Evolutionary conservation across 805 yeast species (phyloP).

Genomic region (Candida patagonica): DNA sequence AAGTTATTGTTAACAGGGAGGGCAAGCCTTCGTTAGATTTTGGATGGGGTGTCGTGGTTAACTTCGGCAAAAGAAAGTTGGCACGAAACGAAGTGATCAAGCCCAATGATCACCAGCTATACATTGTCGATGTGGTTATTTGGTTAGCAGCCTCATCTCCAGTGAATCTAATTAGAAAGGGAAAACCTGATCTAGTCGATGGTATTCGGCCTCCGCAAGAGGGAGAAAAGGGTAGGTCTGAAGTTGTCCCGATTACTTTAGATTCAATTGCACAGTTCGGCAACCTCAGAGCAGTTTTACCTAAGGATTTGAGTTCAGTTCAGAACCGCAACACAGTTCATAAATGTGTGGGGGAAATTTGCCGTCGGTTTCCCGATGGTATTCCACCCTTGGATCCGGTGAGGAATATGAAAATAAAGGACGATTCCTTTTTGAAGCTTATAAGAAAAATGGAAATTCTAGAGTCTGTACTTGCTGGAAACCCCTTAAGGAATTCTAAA

Average conservation of each 20-base stretch:
- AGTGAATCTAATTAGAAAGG: slow-evolving; percentile 63
- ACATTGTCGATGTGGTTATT: slow-evolving; percentile 77
- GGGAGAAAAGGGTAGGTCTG: slow-evolving; percentile 64
- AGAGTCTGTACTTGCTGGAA: slow-evolving; percentile 61
- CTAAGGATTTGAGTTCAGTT: slow-evolving; percentile 49
- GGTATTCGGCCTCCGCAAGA: slow-evolving; percentile 76
- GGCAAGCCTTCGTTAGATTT: slow-evolving; percentile 41
- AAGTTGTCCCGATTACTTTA: slow-evolving; percentile 77
- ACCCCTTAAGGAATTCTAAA: slow-evolving; percentile 45
- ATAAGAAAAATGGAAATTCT: slow-evolving; percentile 73
- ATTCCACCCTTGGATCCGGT: slow-evolving; percentile 88
- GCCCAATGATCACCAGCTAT: slow-evolving; percentile 82
- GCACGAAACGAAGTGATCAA: slow-evolving; percentile 20
- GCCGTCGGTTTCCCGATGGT: slow-evolving; percentile 80
- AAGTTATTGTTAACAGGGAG: slow-evolving; percentile 40
- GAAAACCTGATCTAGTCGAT: slow-evolving; percentile 69
- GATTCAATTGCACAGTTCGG: slow-evolving; percentile 68
- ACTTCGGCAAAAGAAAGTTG: slow-evolving; percentile 55
- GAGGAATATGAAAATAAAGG: slow-evolving; percentile 83
- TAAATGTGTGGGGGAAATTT: slow-evolving; percentile 72
- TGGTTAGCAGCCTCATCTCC: slow-evolving; percentile 68
- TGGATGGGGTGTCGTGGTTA: slow-evolving; percentile 94
- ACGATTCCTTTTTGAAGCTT: slow-evolving; percentile 62
- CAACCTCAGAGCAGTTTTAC: slow-evolving; percentile 71
- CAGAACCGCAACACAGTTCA: slow-evolving; percentile 43